These are phyloP conservation scores for Babesia sp. DNA, from an alignment of 169 alveolate species.

Conservation along the genomic window DNA sequence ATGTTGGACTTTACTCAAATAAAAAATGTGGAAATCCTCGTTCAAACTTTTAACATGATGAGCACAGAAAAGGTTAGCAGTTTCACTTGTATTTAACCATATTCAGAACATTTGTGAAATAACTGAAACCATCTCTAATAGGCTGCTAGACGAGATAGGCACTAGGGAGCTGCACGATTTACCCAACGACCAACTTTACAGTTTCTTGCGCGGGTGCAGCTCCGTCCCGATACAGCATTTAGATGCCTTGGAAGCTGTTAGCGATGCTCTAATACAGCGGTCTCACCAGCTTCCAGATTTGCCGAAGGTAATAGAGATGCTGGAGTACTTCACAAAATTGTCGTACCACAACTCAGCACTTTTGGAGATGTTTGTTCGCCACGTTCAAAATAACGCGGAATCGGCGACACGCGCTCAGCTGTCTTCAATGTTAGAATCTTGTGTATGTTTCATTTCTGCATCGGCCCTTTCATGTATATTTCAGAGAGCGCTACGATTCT, in stretches of 20 bases:
- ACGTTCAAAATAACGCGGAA: slow-evolving; percentile 26
- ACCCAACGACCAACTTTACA: slow-evolving; percentile 7
- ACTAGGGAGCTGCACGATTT: slow-evolving; percentile 16
- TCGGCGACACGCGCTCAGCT: slow-evolving; percentile 11
- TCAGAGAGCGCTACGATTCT: slow-evolving; percentile 23
- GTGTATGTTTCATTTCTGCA: slow-evolving; percentile 23
- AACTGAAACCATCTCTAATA: not conserved
- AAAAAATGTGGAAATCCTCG: not conserved
- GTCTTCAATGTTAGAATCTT: slow-evolving; percentile 6
- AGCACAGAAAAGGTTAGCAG: slow-evolving; percentile 1
- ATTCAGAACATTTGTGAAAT: not conserved
- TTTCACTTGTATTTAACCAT: not conserved
- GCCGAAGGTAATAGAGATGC: not conserved
- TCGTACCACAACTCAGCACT: slow-evolving; percentile 45
- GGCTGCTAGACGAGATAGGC: slow-evolving; percentile 11
- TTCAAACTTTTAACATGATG: not conserved
- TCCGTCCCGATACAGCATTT: slow-evolving; percentile 2
- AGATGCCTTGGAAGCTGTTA: slow-evolving; percentile 17
- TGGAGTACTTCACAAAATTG: slow-evolving; percentile 11
- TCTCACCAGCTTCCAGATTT: slow-evolving; percentile 24
- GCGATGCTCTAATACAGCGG: slow-evolving; percentile 27
- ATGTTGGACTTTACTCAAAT: not conserved
- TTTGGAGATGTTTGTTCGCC: slow-evolving; percentile 40
- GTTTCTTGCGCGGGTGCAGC: not conserved
- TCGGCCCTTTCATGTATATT: not conserved